Conservation (phyloP, 140 eudicot species). For the Ambrosia hybrid region DNA sequence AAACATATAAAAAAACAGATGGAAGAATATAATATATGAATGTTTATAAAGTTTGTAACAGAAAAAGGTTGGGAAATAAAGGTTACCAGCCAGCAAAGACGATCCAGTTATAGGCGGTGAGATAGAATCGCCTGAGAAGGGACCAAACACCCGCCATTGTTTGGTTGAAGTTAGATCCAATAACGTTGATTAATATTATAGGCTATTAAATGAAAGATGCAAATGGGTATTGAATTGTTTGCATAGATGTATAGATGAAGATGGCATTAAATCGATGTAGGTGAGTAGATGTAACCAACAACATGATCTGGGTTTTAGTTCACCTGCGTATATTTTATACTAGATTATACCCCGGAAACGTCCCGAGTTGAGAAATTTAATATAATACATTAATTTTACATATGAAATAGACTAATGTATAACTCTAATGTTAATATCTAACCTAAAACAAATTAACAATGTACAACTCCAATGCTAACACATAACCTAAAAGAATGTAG, state of each 20-base stretch:
- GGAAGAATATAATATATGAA: slow-evolving; percentile 2
- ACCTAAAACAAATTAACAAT: no score
- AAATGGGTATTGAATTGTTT: slow-evolving; percentile 14
- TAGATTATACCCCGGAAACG: no score
- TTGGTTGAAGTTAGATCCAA: slow-evolving; percentile 8
- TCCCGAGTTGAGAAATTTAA: no score
- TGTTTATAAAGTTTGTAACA: not conserved
- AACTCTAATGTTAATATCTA: no score
- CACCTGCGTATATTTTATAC: not conserved
- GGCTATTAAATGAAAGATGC: not conserved
- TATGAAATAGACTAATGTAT: no score
- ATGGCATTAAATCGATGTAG: slow-evolving; percentile 41
- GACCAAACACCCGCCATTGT: slow-evolving; percentile 49
- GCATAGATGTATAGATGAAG: not conserved
- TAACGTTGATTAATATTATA: not conserved
- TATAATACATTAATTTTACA: no score
- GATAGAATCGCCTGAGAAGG: slow-evolving; percentile 55
- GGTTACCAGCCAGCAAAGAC: slow-evolving; percentile 79
- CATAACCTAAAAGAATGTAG: no score
- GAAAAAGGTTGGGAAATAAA: not conserved
- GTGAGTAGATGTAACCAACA: slow-evolving; percentile 49
- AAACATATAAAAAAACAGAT: slow-evolving; percentile 7
- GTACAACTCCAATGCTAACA: no score
- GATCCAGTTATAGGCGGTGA: slow-evolving; percentile 73
- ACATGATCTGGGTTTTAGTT: not conserved